These are phyloP conservation scores for Cyberlindnera maclurae DNA, from an alignment of 805 yeast species.

Conservation along the genomic window DNA sequence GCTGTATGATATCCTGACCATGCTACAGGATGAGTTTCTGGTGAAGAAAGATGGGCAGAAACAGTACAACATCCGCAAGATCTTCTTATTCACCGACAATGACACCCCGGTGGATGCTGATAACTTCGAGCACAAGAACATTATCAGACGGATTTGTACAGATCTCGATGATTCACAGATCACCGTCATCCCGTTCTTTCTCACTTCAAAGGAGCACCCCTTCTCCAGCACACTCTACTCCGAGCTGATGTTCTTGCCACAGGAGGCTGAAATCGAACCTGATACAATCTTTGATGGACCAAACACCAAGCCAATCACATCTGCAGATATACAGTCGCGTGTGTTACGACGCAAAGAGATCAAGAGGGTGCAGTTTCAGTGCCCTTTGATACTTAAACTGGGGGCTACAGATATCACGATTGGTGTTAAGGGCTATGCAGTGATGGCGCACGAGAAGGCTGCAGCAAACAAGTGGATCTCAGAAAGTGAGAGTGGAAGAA, in stretches of 20 bases:
- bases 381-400: slow-evolving; percentile 42
- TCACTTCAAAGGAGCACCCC: slow-evolving; percentile 29
- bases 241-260: slow-evolving; percentile 37
- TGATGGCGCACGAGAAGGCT: slow-evolving; percentile 48
- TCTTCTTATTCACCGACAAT: slow-evolving; percentile 69
- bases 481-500: slow-evolving; percentile 42
- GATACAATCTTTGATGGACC: slow-evolving; percentile 31
- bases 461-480: slow-evolving; percentile 45
- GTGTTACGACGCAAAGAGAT: slow-evolving; percentile 55
- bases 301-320: slow-evolving; percentile 34
- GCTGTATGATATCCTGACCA: slow-evolving; percentile 39
- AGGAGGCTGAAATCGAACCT: slow-evolving; percentile 12
- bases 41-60: slow-evolving; percentile 32
- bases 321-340: slow-evolving; percentile 36
- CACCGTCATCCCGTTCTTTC: slow-evolving; percentile 57
- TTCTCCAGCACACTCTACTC: slow-evolving; percentile 47
- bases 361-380: slow-evolving; percentile 53
- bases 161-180: slow-evolving; percentile 53
- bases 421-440: slow-evolving; percentile 64
- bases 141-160: slow-evolving; percentile 48
- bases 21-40: slow-evolving; percentile 49
- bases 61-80: slow-evolving; percentile 46
- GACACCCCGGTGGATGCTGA: slow-evolving; percentile 53
- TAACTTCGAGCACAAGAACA: slow-evolving; percentile 32
- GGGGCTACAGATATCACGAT: slow-evolving; percentile 43